phyloP scores from a whole-genome alignment of 768 basidiomycete genomes.

The Omphalotus guepiniiformis region DNA sequence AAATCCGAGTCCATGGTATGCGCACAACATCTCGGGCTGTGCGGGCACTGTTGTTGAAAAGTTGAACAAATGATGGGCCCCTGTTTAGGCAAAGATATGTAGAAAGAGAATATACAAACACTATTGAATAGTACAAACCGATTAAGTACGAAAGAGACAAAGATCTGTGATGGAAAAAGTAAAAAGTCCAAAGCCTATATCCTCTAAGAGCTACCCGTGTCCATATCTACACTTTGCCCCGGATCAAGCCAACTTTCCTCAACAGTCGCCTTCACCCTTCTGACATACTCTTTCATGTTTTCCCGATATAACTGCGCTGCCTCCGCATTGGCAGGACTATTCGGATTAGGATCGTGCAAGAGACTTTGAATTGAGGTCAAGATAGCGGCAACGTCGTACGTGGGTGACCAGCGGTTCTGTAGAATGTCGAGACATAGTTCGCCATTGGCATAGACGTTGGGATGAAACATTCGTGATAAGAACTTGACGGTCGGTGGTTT shows the following conservation, averaged over 20 bases:
- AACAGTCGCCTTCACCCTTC: constrained; percentile 88
- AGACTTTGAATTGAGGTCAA: constrained; percentile 94
- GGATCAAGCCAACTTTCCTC: constrained; percentile 96
- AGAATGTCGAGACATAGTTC: constrained; percentile 98
- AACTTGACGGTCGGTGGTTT: constrained; percentile 98
- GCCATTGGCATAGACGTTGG: constrained; percentile 97
- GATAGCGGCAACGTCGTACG: constrained; percentile 98
- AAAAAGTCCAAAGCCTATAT: no score
- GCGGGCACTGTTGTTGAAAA: no score
- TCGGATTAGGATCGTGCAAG: constrained; percentile 96
- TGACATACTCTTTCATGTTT: constrained; percentile 98
- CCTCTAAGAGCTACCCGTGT: no score
- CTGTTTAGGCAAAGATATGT: no score
- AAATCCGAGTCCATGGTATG: no score
- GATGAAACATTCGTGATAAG: constrained; percentile 97
- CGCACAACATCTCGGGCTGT: no score
- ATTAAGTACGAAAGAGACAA: no score
- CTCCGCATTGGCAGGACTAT: constrained; percentile 97
- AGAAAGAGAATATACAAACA: no score
- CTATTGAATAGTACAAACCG: no score
- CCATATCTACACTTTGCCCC: constrained; percentile 50
- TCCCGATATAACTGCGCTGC: constrained; percentile 95
- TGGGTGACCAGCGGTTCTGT: constrained; percentile 98
- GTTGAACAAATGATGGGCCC: no score
- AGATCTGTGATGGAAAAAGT: no score